Evolutionary conservation across 768 basidiomycete genomes (phyloP).

Genomic region (Naganishia kalamii): DNA sequence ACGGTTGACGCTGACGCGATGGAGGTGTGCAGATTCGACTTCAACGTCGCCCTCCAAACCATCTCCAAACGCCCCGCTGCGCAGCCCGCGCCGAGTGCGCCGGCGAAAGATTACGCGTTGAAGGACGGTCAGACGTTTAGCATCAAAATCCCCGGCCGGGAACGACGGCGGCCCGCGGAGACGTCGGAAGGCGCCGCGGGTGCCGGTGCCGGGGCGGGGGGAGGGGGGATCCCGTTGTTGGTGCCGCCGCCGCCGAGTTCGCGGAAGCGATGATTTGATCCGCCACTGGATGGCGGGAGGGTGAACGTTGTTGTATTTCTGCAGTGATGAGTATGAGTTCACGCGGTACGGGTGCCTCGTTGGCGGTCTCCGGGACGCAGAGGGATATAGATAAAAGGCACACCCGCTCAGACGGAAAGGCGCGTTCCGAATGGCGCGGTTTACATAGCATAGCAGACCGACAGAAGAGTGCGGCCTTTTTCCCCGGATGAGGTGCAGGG

Average conservation of each 20-base stretch:
- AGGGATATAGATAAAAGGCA: too few species aligned
- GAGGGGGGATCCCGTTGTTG: constrained; percentile 34
- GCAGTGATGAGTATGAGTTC: too few species aligned
- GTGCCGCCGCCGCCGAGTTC: constrained; percentile 39
- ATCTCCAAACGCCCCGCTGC: constrained; percentile 47
- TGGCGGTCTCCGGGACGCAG: too few species aligned
- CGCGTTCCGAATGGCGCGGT: too few species aligned
- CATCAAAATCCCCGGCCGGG: constrained; percentile 70
- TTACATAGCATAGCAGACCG: too few species aligned
- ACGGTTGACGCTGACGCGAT: neutral
- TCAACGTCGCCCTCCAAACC: constrained; percentile 55
- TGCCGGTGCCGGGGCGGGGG: constrained; percentile 9
- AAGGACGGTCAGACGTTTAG: constrained; percentile 94
- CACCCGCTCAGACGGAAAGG: too few species aligned
- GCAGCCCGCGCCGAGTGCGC: constrained; percentile 57
- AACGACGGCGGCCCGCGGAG: constrained; percentile 24
- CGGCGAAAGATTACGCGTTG: constrained; percentile 86
- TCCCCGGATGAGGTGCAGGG: too few species aligned
- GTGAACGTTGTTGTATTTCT: too few species aligned
- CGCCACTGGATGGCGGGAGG: too few species aligned
- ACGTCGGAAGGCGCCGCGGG: too few species aligned
- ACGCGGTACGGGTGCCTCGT: too few species aligned
- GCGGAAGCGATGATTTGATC: constrained; percentile 31
- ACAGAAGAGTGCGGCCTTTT: too few species aligned
- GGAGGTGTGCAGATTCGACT: constrained; percentile 3